These are phyloP conservation scores for Poteriospumella lacustris DNA, from an alignment of 108 stramenopile genomes.

Conservation along the genomic window DNA sequence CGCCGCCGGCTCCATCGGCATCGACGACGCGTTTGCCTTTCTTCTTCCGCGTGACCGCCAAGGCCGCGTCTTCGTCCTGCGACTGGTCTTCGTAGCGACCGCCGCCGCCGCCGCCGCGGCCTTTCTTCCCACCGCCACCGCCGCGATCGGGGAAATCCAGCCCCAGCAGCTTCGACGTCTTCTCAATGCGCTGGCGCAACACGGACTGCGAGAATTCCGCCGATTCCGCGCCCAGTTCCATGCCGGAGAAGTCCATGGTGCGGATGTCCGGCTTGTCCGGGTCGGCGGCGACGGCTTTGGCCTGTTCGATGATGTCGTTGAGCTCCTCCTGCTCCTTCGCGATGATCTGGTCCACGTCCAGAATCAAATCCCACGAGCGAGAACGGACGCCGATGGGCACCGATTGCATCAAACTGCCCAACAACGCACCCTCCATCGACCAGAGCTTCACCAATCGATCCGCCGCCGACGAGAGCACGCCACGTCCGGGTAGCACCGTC, in stretches of 20 bases:
- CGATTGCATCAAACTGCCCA: slow-evolving; percentile 34
- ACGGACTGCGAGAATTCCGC: slow-evolving; percentile 15
- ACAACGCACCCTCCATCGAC: slow-evolving; percentile 34
- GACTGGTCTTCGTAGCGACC: no score
- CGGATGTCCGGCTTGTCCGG: background rate
- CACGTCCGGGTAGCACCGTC: background rate
- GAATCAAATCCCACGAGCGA: background rate
- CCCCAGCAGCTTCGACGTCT: background rate
- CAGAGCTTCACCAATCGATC: slow-evolving; percentile 44
- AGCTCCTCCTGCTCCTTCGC: slow-evolving; percentile 1
- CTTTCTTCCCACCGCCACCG: no score
- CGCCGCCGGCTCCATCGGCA: no score
- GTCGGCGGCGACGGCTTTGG: background rate
- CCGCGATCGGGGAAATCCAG: slow-evolving; percentile 15
- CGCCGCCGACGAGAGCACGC: slow-evolving; percentile 34
- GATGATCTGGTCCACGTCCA: slow-evolving; percentile 4
- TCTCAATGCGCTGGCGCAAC: slow-evolving; percentile 8
- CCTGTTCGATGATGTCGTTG: background rate
- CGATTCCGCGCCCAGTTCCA: slow-evolving; percentile 15
- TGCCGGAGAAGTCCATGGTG: slow-evolving; percentile 8
- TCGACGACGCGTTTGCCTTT: no score
- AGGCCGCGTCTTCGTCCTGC: no score
- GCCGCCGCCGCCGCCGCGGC: no score
- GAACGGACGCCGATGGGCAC: slow-evolving; percentile 21
- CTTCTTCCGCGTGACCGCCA: no score